A percentile compares a stretch with the other conserved stretches of the same genome.
phyloP scores from a whole-genome alignment of 2,329 filamentous ascomycete genomes.

The Beauveria caledonica region DNA sequence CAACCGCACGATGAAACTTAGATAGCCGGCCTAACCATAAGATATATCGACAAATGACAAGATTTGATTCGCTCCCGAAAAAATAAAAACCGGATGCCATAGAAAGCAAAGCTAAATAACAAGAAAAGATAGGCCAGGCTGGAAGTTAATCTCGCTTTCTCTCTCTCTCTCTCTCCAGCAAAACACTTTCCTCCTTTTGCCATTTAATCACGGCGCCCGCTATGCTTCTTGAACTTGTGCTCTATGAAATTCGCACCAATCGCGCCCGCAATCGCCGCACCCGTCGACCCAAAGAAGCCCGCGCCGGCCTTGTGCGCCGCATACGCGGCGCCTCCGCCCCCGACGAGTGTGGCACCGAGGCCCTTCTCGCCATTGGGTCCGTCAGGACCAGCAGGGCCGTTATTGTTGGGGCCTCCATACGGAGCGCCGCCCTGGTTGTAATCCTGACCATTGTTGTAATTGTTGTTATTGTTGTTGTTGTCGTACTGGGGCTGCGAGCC shows the following conservation, averaged over 20 bases:
- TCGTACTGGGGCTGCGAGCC: constrained; percentile 16
- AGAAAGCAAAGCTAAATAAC: too few relatives aligned
- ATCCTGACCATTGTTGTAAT: constrained; percentile 14
- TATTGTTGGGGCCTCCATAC: constrained; percentile 16
- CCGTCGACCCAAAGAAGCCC: constrained; percentile 42
- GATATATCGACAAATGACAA: not conserved
- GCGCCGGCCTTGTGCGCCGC: constrained; percentile 46
- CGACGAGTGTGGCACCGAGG: constrained; percentile 44
- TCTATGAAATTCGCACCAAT: constrained; percentile 47
- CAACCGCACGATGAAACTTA: not conserved
- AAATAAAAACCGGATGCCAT: too few relatives aligned
- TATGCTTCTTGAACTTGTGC: constrained; percentile 30
- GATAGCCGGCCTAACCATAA: not conserved
- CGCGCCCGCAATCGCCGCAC: constrained; percentile 42
- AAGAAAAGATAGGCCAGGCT: not conserved
- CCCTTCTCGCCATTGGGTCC: constrained; percentile 41
- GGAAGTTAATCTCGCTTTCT: not conserved
- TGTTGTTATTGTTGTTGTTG: constrained; percentile 14
- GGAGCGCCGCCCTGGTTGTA: constrained; percentile 17
- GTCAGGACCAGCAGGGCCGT: constrained; percentile 18
- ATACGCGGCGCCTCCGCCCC: constrained; percentile 46
- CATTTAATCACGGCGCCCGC: not conserved
- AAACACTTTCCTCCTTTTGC: not conserved
- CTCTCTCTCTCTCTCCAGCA: not conserved
- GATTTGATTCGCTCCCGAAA: too few relatives aligned